A percentile compares a stretch with the other conserved stretches of the same genome.
phyloP scores from a whole-genome alignment of 495 filamentous ascomycete species.

The Pyrenula aspistea region DNA sequence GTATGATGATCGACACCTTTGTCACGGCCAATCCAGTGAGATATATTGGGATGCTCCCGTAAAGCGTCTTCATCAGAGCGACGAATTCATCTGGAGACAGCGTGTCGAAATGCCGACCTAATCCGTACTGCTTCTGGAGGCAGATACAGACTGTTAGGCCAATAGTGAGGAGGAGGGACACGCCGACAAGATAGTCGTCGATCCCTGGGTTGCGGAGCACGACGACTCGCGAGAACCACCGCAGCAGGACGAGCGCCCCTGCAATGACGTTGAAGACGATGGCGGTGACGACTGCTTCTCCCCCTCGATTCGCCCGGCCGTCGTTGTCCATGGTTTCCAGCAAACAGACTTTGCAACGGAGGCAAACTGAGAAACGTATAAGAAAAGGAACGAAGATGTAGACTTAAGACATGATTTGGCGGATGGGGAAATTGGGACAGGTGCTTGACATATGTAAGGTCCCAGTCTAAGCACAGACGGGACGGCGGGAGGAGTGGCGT shows the following conservation, averaged over 20 bases:
- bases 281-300: background rate
- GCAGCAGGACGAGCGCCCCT: background rate
- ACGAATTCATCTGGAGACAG: background rate
- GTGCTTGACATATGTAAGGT: background rate
- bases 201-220: background rate
- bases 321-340: background rate
- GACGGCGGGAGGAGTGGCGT: background rate
- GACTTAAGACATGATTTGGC: background rate
- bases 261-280: background rate
- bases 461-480: too few relatives aligned
- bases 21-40: constrained; percentile 26
- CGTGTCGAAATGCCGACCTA: background rate
- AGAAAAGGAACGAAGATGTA: background rate
- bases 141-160: background rate
- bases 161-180: background rate
- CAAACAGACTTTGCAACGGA: too few relatives aligned
- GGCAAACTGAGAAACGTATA: background rate
- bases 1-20: constrained; percentile 35
- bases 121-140: background rate
- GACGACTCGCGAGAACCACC: background rate
- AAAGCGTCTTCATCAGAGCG: constrained; percentile 8
- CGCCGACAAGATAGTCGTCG: background rate
- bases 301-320: background rate
- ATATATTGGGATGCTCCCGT: constrained; percentile 30
- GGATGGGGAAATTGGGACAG: background rate